Evolutionary conservation across 768 basidiomycete species (phyloP).

Genomic region (button mushroom (Agaricus bisporus)): DNA sequence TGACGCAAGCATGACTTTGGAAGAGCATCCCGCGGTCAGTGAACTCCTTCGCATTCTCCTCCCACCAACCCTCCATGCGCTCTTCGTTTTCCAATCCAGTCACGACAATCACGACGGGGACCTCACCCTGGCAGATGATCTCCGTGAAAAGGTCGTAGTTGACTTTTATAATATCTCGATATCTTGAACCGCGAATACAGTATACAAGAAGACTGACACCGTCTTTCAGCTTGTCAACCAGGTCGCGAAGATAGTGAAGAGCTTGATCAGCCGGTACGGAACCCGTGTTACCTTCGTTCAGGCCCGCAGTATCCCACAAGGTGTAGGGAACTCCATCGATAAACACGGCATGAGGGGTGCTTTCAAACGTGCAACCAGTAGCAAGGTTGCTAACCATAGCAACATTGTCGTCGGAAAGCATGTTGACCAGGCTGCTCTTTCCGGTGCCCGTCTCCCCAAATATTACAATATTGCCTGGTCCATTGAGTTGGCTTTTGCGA

Average conservation of each 20-base stretch:
- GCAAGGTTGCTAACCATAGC: slow-evolving; percentile 26
- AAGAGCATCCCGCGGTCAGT: not conserved
- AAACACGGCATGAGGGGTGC: slow-evolving; percentile 17
- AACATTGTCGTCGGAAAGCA: slow-evolving; percentile 23
- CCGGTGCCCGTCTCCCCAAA: slow-evolving; percentile 35
- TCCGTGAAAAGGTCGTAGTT: slow-evolving; percentile 10
- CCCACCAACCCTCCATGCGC: slow-evolving; percentile 12
- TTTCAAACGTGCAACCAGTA: slow-evolving; percentile 29
- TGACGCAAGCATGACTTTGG: slow-evolving; percentile 10
- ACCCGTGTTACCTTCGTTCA: slow-evolving; percentile 27
- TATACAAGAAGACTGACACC: slow-evolving; percentile 36
- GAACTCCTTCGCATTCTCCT: slow-evolving; percentile 9
- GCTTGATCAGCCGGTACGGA: slow-evolving; percentile 17
- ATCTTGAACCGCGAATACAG: slow-evolving; percentile 14
- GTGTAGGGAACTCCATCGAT: slow-evolving; percentile 20
- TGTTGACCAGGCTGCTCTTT: slow-evolving; percentile 37
- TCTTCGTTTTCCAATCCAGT: slow-evolving; percentile 10
- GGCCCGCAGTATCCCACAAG: slow-evolving; percentile 34
- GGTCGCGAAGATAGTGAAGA: slow-evolving; percentile 16
- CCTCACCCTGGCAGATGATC: slow-evolving; percentile 4
- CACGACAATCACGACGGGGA: slow-evolving; percentile 9
- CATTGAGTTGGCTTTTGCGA: too few species aligned
- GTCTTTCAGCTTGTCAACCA: slow-evolving; percentile 27
- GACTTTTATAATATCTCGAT: slow-evolving; percentile 9
- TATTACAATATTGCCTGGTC: slow-evolving; percentile 20